These are phyloP conservation scores for Colletotrichum musae DNA, from an alignment of 2,329 filamentous ascomycete species.

Conservation along the genomic window DNA sequence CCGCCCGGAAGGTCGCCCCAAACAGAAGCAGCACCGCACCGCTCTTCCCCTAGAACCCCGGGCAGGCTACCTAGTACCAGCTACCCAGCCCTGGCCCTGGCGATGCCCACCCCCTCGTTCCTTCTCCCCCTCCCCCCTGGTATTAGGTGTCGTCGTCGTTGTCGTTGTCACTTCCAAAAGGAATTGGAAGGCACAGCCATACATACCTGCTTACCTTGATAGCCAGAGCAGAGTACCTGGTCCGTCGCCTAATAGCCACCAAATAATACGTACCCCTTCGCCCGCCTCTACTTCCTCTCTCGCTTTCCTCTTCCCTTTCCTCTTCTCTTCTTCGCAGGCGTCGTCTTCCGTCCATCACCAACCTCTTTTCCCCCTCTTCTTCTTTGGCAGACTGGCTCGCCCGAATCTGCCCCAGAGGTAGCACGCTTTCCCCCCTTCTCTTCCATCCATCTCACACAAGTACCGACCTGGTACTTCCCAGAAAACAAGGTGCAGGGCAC, in stretches of 20 bases:
- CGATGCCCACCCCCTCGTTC: no score
- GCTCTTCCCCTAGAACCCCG: conserved; percentile 10
- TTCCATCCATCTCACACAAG: neutral
- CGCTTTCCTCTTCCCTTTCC: neutral
- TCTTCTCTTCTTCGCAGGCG: neutral
- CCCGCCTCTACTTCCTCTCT: neutral
- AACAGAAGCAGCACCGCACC: conserved; percentile 11
- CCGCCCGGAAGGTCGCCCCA: neutral
- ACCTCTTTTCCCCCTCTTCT: conserved; percentile 5
- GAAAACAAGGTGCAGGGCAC: neutral
- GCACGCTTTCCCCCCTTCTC: conserved; percentile 12
- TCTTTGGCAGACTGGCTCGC: conserved; percentile 33
- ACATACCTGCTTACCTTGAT: neutral
- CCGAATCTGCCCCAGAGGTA: conserved; percentile 34
- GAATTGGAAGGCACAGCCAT: neutral
- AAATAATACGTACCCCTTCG: conserved; percentile 6
- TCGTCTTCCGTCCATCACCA: conserved; percentile 4
- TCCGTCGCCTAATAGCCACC: conserved; percentile 1
- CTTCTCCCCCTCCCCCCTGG: neutral
- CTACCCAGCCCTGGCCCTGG: neutral
- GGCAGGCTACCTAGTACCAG: neutral
- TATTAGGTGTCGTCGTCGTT: neutral
- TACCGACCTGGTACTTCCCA: neutral
- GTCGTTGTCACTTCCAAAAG: neutral
- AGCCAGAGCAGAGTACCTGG: conserved; percentile 20